Base-by-base conservation (phyloP, 228 moss, liverwort and hornwort species). In the Sphagnum magellanicum region DNA sequence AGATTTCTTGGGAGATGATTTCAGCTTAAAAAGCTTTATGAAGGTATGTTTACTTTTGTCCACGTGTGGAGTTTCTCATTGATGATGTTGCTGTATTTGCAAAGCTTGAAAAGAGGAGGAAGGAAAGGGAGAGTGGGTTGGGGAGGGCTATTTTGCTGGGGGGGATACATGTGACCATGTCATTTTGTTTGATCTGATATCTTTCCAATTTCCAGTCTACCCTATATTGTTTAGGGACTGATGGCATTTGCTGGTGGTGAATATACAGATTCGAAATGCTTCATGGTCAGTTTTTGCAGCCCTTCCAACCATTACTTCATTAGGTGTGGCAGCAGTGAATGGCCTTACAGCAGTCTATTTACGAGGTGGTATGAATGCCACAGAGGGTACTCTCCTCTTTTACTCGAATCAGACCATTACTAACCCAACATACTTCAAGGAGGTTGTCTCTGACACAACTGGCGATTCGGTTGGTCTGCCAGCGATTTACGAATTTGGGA, bases 211-310 rank as follows among this genome's bases (percentile, higher is more conserved):
- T 32, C 32, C 32, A 32, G 32, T 32, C 32, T 32, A 32, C 32
- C 32, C 32, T 32, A 32, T 3, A 3, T 32, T 32, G 32, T 32
- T 2, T 32, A 32, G 32, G 32, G 32, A 32, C 32, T 32, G 32
- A 32, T 32, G 32, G 32, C 32, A 32, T 32, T 32, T 32, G 32
- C 32, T 32, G 32, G 32, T 32, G 32, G 32, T 32, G 32, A 32
- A 32, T 3, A 32, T 78, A 81, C 88, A 93, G 93, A 85, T 93
- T 63, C 81, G 88, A 6, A 83, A 79, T 60, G 90, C 88, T 46
- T 79, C 88, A 8, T 93, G 90, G 88, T 88, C 93, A 62, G 70
- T 93, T n/a, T 93, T 93, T 66, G 90, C 81, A 71, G 88, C 93
- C 50, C 88, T 90, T 73, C 90, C 93, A 62, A 75, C 83, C 50